Percentiles rank a stretch among this genome's conserved stretches.
Conservation (phyloP, 2,329 filamentous ascomycete genomes). For the Penicillium sp. region DNA sequence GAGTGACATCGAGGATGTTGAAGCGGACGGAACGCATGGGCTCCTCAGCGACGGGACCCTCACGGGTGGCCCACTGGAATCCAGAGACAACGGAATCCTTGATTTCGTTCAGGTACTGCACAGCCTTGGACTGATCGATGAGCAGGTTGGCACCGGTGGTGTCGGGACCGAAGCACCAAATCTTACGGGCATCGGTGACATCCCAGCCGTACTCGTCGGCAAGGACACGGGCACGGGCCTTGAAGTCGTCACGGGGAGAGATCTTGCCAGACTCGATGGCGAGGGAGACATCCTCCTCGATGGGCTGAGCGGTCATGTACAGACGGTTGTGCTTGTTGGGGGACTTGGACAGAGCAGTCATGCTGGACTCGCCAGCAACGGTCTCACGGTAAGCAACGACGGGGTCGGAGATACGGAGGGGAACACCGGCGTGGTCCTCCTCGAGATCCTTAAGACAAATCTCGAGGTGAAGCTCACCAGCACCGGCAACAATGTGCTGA, state of each 20-base stretch:
- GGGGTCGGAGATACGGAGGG: conserved; percentile 95
- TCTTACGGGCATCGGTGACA: conserved; percentile 99
- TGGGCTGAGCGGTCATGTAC: conserved; percentile 89
- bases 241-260: conserved; percentile 95
- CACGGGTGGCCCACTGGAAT: conserved; percentile 99
- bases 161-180: conserved; percentile 99
- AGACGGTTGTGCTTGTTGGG: conserved; percentile 99
- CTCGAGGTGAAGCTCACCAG: conserved; percentile 98
- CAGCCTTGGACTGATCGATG: conserved; percentile 99
- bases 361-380: conserved; percentile 79
- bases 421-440: conserved; percentile 98
- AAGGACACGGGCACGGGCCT: conserved; percentile 91
- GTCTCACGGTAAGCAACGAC: conserved; percentile 99
- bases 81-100: conserved; percentile 99
- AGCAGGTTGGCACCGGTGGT: conserved; percentile 97
- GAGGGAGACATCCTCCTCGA: conserved; percentile 86
- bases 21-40: conserved; percentile 96
- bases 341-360: conserved; percentile 97
- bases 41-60: conserved; percentile 97
- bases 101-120: conserved; percentile 99
- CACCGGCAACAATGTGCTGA: conserved; percentile 98
- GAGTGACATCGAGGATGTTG: conserved; percentile 99
- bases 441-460: conserved; percentile 99
- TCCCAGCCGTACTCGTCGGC: conserved; percentile 99
- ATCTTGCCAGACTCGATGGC: conserved; percentile 94